A percentile compares a stretch with the other conserved stretches of the same genome.
Evolutionary conservation across 2,329 filamentous ascomycete species (phyloP).

Genomic region (Curvularia verruculosa): DNA sequence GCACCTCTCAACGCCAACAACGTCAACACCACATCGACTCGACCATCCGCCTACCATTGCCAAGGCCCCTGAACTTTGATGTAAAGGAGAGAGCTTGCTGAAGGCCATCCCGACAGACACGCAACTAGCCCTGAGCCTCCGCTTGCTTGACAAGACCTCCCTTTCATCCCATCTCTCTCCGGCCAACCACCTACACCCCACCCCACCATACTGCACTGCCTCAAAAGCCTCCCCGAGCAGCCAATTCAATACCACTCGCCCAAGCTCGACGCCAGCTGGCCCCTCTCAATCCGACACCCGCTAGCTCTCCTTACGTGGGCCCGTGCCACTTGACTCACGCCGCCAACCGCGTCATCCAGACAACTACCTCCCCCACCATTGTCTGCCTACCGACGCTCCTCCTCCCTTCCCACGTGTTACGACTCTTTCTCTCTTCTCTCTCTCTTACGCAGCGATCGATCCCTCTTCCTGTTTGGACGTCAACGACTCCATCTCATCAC

Average conservation of each 20-base stretch:
- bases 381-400: slow-evolving; percentile 38
- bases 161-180: slow-evolving; percentile 24
- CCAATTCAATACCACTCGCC: neutral
- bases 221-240: neutral
- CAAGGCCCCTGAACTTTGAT: slow-evolving; percentile 44
- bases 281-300: slow-evolving; percentile 28
- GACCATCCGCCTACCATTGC: slow-evolving; percentile 35
- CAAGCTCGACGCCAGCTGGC: slow-evolving; percentile 35
- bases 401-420: slow-evolving; percentile 46
- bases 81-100: slow-evolving; percentile 34
- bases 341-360: slow-evolving; percentile 36
- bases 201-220: too few species aligned
- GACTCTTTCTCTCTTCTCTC: slow-evolving; percentile 35
- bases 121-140: slow-evolving; percentile 16
- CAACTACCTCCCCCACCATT: slow-evolving; percentile 22
- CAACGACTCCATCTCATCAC: slow-evolving; percentile 30
- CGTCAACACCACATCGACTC: slow-evolving; percentile 29
- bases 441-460: slow-evolving; percentile 50
- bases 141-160: slow-evolving; percentile 14
- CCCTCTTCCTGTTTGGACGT: slow-evolving; percentile 40
- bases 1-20: slow-evolving; percentile 29
- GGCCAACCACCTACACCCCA: slow-evolving; percentile 17
- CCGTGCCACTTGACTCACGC: slow-evolving; percentile 47
- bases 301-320: slow-evolving; percentile 36
- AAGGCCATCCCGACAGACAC: slow-evolving; percentile 34